Conservation (phyloP, 257 asterid species). For the Avicennia marina region DNA sequence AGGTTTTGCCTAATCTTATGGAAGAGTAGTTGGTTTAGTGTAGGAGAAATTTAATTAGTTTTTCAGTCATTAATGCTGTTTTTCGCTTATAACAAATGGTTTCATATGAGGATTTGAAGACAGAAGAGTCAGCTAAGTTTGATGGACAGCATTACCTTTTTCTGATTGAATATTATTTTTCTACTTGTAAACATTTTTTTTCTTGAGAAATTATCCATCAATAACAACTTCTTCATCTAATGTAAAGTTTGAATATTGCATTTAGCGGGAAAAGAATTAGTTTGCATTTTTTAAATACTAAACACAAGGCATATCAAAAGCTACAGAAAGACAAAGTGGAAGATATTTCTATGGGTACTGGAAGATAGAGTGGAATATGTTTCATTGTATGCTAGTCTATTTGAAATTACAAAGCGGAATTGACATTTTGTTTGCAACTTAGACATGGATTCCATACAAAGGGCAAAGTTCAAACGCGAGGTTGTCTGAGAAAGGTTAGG, state of each 20-base stretch:
- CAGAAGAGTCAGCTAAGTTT: conserved; percentile 5
- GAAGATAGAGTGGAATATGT: background rate
- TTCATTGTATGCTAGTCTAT: background rate
- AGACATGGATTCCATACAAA: conserved; percentile 99
- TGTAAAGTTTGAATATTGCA: conserved; percentile 4
- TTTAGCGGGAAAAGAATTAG: background rate
- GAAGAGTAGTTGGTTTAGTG: conserved; percentile 4
- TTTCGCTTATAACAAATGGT: conserved; percentile 6
- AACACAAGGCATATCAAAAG: background rate
- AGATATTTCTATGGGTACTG: background rate
- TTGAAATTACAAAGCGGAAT: background rate
- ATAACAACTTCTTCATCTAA: conserved; percentile 1
- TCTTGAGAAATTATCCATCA: background rate
- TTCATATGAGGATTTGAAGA: conserved; percentile 11
- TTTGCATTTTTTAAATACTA: background rate
- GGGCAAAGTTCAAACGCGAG: conserved; percentile 78
- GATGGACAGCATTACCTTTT: background rate
- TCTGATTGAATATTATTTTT: background rate
- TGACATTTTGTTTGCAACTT: conserved; percentile 18
- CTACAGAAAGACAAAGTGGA: conserved; percentile 1
- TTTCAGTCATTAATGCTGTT: background rate
- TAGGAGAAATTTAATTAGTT: background rate
- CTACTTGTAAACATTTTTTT: conserved; percentile 2
- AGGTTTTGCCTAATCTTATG: background rate
- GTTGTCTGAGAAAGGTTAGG: conserved; percentile 84